Evolutionary conservation across 306 rosid species (phyloP).

Genomic region (Sindora glabra): DNA sequence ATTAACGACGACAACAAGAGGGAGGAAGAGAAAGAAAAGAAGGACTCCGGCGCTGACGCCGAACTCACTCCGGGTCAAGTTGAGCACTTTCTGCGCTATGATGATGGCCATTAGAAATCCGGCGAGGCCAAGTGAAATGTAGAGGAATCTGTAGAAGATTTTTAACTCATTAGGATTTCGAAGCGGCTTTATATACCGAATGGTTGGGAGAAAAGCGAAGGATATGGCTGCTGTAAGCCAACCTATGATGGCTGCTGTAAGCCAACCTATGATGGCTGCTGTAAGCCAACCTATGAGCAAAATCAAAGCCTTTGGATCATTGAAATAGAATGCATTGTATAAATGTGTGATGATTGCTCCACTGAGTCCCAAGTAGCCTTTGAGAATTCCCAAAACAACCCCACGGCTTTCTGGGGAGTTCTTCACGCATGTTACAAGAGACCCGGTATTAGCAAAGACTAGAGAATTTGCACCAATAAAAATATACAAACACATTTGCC

Average conservation of each 20-base stretch:
- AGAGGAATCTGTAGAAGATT: slow-evolving; percentile 42
- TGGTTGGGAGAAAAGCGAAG: too few species aligned
- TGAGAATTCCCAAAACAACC: too few species aligned
- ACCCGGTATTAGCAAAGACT: slow-evolving; percentile 53
- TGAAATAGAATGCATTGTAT: slow-evolving; percentile 37
- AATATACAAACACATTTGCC: too few species aligned
- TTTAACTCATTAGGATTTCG: slow-evolving; percentile 31
- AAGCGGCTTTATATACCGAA: slow-evolving; percentile 32
- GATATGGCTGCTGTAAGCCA: slow-evolving; percentile 50
- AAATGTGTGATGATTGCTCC: slow-evolving; percentile 55
- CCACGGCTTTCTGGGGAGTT: slow-evolving; percentile 44
- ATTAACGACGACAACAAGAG: slow-evolving; percentile 22
- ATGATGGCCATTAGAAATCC: slow-evolving; percentile 51
- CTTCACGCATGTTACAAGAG: slow-evolving; percentile 48
- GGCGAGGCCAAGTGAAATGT: too few species aligned
- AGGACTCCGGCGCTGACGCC: slow-evolving; percentile 33
- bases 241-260: slow-evolving; percentile 44
- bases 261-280: slow-evolving; percentile 46
- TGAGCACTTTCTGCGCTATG: slow-evolving; percentile 18
- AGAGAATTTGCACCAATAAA: slow-evolving; percentile 48
- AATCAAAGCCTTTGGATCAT: too few species aligned
- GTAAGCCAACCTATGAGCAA: slow-evolving; percentile 25
- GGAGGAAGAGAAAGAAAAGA: slow-evolving; percentile 31
- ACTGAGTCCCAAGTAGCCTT: slow-evolving; percentile 52
- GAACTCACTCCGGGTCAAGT: slow-evolving; percentile 25